Conservation (phyloP, 2,329 filamentous ascomycete species). For the Aureobasidium sp. region DNA sequence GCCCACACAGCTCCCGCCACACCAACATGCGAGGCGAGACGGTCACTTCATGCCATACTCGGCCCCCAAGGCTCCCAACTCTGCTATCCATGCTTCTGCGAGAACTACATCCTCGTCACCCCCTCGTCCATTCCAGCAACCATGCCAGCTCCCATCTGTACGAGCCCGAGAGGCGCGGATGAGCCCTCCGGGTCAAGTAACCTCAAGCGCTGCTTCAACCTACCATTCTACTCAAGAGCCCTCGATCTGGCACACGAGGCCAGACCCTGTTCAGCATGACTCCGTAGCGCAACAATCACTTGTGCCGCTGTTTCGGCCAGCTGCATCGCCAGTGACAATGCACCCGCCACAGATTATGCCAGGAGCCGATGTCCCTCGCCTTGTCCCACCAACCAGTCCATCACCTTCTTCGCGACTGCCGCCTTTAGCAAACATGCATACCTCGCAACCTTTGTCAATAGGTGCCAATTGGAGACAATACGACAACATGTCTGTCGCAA, state of each 20-base stretch:
- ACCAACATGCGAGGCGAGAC: background rate
- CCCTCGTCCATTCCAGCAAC: background rate
- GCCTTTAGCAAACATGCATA: background rate
- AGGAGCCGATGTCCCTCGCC: background rate
- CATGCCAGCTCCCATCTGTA: background rate
- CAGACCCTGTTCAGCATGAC: background rate
- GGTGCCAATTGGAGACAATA: slow-evolving; percentile 8
- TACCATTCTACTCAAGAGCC: background rate
- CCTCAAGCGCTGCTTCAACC: background rate
- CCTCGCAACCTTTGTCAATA: background rate
- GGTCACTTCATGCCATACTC: background rate
- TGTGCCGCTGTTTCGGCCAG: background rate
- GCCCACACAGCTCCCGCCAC: background rate
- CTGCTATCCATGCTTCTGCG: background rate
- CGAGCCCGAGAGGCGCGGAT: background rate
- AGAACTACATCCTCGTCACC: background rate
- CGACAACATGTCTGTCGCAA: background rate
- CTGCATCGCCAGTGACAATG: background rate
- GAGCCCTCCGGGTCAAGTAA: background rate
- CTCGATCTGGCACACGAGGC: background rate
- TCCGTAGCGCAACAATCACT: background rate
- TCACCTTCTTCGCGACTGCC: background rate
- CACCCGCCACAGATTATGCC: background rate
- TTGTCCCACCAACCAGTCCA: background rate
- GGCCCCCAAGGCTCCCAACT: background rate